Evolutionary conservation across 495 filamentous ascomycete genomes (phyloP).

Genomic region (Trichoderma orchidacearum): DNA sequence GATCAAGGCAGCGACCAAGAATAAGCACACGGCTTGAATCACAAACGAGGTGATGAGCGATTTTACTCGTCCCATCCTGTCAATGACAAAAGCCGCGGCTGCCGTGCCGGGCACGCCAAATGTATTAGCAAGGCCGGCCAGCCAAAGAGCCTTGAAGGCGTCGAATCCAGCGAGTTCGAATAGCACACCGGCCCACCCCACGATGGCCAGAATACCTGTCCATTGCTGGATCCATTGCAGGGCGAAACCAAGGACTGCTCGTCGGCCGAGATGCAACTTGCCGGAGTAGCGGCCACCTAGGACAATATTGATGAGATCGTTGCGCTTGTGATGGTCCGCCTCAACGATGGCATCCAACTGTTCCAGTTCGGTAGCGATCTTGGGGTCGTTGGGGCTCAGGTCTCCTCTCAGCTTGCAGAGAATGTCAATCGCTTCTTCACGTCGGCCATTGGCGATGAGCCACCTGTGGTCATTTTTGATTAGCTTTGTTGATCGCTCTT

Average conservation of each 20-base stretch:
- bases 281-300: conserved; percentile 7
- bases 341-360: conserved; percentile 11
- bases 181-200: conserved; percentile 13
- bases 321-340: conserved; percentile 9
- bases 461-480: too few relatives aligned
- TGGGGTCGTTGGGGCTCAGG: conserved; percentile 2
- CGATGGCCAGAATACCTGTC: conserved; percentile 18
- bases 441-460: conserved; percentile 16
- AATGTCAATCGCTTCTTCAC: conserved; percentile 16
- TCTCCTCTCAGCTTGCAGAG: conserved; percentile 9
- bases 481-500: too few relatives aligned
- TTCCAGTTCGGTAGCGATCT: conserved; percentile 6
- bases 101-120: conserved; percentile 9
- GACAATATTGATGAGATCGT: conserved; percentile 8
- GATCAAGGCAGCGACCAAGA: conserved; percentile 37
- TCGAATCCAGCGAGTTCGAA: conserved; percentile 9
- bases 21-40: conserved; percentile 35
- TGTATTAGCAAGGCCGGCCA: conserved; percentile 7
- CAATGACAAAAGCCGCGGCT: conserved; percentile 25
- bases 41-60: conserved; percentile 41
- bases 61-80: conserved; percentile 37
- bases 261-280: conserved; percentile 15
- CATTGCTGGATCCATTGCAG: conserved; percentile 19
- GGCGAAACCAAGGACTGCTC: conserved; percentile 11
- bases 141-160: conserved; percentile 7